These are phyloP conservation scores for Hypoxylon sp. DNA, from an alignment of 2,329 filamentous ascomycete species.

Conservation along the genomic window DNA sequence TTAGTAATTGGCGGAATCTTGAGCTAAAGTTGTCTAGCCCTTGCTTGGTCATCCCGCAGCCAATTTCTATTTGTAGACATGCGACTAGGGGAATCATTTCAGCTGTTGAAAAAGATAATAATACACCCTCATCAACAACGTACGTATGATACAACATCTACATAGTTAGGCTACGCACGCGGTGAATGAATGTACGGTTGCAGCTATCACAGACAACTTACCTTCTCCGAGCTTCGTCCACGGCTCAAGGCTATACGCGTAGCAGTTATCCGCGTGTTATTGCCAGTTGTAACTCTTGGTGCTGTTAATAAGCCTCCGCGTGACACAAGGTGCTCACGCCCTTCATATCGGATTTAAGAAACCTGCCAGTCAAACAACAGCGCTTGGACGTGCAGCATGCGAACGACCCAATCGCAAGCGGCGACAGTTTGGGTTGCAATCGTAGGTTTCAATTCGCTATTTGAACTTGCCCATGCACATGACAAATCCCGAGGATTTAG, in stretches of 20 bases:
- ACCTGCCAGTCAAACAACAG: conserved; percentile 24
- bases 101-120: conserved; percentile 1
- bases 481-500: conserved; percentile 44
- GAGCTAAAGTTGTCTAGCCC: conserved; percentile 7
- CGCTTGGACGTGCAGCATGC: conserved; percentile 16
- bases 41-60: conserved; percentile 31
- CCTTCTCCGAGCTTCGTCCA: conserved; percentile 42
- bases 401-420: conserved; percentile 28
- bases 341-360: conserved; percentile 34
- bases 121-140: neutral
- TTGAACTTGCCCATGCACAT: conserved; percentile 35
- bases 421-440: conserved; percentile 37
- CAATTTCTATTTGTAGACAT: conserved; percentile 38
- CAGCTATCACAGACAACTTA: conserved; percentile 14
- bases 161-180: neutral
- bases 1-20: conserved; percentile 19
- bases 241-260: conserved; percentile 13
- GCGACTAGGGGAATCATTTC: conserved; percentile 14
- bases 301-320: conserved; percentile 42
- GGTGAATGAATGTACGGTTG: conserved; percentile 8
- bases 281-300: conserved; percentile 33
- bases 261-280: conserved; percentile 43
- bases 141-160: neutral
- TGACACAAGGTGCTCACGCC: conserved; percentile 36
- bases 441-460: conserved; percentile 41